Percentiles rank a stretch among this genome's conserved stretches.
phyloP scores from a whole-genome alignment of 177 flowering plant genomes.

The Vitis hybrid region DNA sequence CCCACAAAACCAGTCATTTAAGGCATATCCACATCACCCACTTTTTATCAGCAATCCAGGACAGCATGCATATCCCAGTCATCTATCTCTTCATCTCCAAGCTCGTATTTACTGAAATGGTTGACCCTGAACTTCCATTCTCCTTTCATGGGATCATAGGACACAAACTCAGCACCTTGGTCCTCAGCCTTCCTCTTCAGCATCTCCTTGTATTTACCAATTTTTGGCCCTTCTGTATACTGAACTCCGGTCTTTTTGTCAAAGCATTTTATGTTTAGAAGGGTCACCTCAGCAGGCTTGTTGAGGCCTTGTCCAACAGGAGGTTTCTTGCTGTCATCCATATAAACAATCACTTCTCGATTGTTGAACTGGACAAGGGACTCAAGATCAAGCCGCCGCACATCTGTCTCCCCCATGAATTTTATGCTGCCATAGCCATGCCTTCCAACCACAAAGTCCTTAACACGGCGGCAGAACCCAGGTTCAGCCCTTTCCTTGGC shows the following conservation, averaged over 20 bases:
- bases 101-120: conserved; percentile 67
- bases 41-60: conserved; percentile 2
- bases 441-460: conserved; percentile 83
- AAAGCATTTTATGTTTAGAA: conserved; percentile 79
- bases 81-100: conserved; percentile 40
- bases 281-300: conserved; percentile 89
- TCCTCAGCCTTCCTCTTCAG: conserved; percentile 76
- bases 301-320: conserved; percentile 95
- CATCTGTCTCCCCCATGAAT: conserved; percentile 93
- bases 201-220: conserved; percentile 80
- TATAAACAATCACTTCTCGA: conserved; percentile 84
- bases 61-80: neutral
- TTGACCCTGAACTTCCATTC: conserved; percentile 91
- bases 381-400: conserved; percentile 82
- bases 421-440: conserved; percentile 80
- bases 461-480: conserved; percentile 75
- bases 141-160: conserved; percentile 74
- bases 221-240: conserved; percentile 58
- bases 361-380: conserved; percentile 82
- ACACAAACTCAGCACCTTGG: conserved; percentile 90
- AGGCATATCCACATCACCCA: too few species aligned
- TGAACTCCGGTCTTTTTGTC: conserved; percentile 82
- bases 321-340: conserved; percentile 92
- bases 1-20: too few species aligned
- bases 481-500: conserved; percentile 92